A percentile compares a stretch with the other conserved stretches of the same genome.
phyloP scores from a whole-genome alignment of 2,329 filamentous ascomycete genomes.

The Paracorniculantispora psalliotae region DNA sequence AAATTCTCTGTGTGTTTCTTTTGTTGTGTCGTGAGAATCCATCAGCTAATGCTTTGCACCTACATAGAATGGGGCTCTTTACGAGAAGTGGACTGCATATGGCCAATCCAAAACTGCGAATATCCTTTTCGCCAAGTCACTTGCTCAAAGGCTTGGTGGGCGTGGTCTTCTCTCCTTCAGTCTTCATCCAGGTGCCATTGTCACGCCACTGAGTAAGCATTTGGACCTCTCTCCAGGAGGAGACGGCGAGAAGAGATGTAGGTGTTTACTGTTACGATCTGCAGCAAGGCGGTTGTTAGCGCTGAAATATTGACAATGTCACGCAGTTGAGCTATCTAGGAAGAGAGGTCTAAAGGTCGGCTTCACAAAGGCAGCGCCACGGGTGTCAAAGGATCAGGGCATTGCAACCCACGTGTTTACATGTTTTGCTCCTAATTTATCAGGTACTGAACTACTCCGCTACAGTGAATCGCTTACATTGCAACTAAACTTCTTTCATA shows the following conservation, averaged over 20 bases:
- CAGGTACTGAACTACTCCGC: not conserved
- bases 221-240: not conserved
- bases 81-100: slow-evolving; percentile 21
- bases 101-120: slow-evolving; percentile 28
- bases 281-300: not conserved
- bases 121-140: slow-evolving; percentile 19
- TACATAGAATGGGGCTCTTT: not conserved
- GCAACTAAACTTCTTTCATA: slow-evolving; percentile 1
- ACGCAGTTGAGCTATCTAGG: slow-evolving; percentile 17
- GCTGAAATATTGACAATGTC: not conserved
- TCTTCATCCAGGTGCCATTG: slow-evolving; percentile 22
- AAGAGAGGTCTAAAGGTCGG: not conserved
- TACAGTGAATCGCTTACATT: not conserved
- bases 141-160: slow-evolving; percentile 19
- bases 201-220: not conserved
- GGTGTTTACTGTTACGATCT: not conserved
- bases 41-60: not conserved
- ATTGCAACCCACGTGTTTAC: slow-evolving; percentile 21
- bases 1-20: not conserved
- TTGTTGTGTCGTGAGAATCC: not conserved
- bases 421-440: slow-evolving; percentile 23
- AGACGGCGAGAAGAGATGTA: not conserved
- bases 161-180: slow-evolving; percentile 20
- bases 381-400: slow-evolving; percentile 16
- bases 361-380: not conserved